Evolutionary conservation across 257 asterid genomes (phyloP), one percentile per base, ranked within the genome.

Genomic region (Coffea canephora): DNA sequence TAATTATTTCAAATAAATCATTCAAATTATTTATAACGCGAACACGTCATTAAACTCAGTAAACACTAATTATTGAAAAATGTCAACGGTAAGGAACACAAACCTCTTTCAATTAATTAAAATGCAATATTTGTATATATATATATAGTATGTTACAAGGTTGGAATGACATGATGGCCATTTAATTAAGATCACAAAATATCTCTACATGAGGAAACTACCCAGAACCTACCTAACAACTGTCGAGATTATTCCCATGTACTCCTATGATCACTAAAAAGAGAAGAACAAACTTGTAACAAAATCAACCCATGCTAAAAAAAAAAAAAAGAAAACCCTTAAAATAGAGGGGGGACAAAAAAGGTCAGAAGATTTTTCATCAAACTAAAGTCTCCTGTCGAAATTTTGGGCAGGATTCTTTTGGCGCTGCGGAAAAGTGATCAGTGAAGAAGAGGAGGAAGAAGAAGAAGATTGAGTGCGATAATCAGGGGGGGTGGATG

Each of bases 401-500:
- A 69, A 61, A 48, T 77, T 87, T 88, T 8, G 80, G 61, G 55
- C 84, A 71, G 73, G 59, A 62, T 79, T 81, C 75, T 85, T 88
- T 74, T 80, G 74, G 45, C 81, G 71, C 6, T 73, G 80, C 49
- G 49, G 9, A 45, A 19, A 61, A 69, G 12, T 5, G 12, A 73
- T 27, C 9, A 71, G 25, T 5, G 75, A 64, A 0, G 87, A 83
- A 36, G 97, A 86, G 1, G 92, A 80, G 0, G 75, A 64, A 0
- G 87, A 83, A 36, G 97, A 86, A 3, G 92, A 80, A 0, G 91
- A 78, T 41, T 78, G 86, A n/a, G 73, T 75, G 52, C 71, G 85
- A 15, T 75, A 71, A 36, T 90, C 90, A 0, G n/a, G 0, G 31
- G 87, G 88, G 14, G 89, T 59, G 48, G 39, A 12, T 34, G 18